Conservation (phyloP, 192 early-diverging fungal genomes). For the Podila horticola region DNA sequence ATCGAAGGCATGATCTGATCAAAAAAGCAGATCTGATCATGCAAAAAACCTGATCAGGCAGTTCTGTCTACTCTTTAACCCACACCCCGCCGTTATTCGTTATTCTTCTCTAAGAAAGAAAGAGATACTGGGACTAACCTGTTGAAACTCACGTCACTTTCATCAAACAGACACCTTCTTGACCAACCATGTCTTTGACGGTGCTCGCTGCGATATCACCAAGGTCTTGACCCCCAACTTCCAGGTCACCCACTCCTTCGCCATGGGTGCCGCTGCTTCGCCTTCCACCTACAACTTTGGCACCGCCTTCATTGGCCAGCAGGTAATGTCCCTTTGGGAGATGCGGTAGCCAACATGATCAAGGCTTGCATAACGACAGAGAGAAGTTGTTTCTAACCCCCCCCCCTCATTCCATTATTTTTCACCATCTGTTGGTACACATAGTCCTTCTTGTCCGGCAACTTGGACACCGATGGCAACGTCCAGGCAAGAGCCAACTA, state of each 20-base stretch:
- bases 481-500: constrained; percentile 87
- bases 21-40: constrained; percentile 7
- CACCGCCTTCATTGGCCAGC: constrained; percentile 82
- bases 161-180: constrained; percentile 72
- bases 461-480: constrained; percentile 92
- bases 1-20: neutral
- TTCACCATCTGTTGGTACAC: neutral
- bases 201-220: constrained; percentile 92
- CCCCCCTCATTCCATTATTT: neutral
- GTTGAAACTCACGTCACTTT: neutral
- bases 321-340: constrained; percentile 54
- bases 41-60: neutral
- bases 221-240: constrained; percentile 96
- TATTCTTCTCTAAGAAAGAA: neutral
- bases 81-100: neutral
- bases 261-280: constrained; percentile 81
- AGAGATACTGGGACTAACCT: neutral
- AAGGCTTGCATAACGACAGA: neutral
- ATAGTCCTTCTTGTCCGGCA: constrained; percentile 90
- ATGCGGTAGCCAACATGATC: too few species aligned
- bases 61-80: neutral
- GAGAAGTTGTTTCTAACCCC: neutral
- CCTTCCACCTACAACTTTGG: constrained; percentile 95
- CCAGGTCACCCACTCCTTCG: constrained; percentile 93
- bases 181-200: constrained; percentile 92